These are phyloP conservation scores for Penicillium cosmopolitanum DNA, from an alignment of 495 filamentous ascomycete genomes.

Conservation along the genomic window DNA sequence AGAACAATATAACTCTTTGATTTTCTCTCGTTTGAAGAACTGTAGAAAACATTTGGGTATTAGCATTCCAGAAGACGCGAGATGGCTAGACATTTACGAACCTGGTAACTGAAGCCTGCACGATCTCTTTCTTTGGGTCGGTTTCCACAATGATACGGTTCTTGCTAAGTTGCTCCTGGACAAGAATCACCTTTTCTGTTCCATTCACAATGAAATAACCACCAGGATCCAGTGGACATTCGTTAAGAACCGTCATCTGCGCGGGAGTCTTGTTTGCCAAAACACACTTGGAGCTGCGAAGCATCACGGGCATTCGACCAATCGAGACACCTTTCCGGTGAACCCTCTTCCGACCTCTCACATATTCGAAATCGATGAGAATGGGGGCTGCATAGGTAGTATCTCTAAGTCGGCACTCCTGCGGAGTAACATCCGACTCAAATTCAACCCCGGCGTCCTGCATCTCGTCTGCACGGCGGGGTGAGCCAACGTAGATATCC, in stretches of 20 bases:
- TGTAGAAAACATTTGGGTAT: constrained; percentile 31
- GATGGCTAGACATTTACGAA: constrained; percentile 20
- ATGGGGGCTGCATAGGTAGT: constrained; percentile 95
- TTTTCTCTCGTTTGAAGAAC: constrained; percentile 95
- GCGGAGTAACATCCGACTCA: constrained; percentile 69
- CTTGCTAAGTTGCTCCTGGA: constrained; percentile 98
- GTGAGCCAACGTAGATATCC: constrained; percentile 81
- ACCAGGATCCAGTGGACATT: constrained; percentile 94
- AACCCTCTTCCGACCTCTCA: constrained; percentile 72
- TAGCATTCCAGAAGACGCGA: not conserved
- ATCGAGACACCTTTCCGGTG: constrained; percentile 73
- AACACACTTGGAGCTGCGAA: constrained; percentile 90
- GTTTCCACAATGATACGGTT: constrained; percentile 97
- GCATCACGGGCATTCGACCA: constrained; percentile 93
- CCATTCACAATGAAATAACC: constrained; percentile 98
- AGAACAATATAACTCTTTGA: constrained; percentile 93
- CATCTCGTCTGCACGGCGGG: constrained; percentile 72
- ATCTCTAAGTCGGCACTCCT: constrained; percentile 94
- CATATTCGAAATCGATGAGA: constrained; percentile 84
- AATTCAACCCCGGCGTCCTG: constrained; percentile 59
- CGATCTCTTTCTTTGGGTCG: constrained; percentile 83
- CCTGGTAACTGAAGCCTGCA: constrained; percentile 94
- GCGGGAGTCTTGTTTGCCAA: constrained; percentile 76
- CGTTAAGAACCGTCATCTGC: constrained; percentile 84
- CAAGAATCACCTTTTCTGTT: constrained; percentile 96